Base-by-base conservation (phyloP, 495 filamentous ascomycete genomes). In the Xylaria flabelliformis region DNA sequence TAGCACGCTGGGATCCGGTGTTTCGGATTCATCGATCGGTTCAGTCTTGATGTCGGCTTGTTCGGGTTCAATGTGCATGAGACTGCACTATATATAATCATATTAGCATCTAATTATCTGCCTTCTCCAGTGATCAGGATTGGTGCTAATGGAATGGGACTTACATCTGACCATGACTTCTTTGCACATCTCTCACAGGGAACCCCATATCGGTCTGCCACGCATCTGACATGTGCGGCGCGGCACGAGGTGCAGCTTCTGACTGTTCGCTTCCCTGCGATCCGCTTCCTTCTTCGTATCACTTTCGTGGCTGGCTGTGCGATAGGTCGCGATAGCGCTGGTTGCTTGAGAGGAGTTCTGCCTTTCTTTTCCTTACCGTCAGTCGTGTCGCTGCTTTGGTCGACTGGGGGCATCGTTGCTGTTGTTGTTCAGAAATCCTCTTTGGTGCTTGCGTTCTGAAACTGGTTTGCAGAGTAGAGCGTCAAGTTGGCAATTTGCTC, bases 161-260 rank as follows among this genome's bases (percentile, higher is more conserved):
- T 72, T 46, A 72, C 70, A 58, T 68, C 65, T 4, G 34, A 42
- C 64, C 44, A 69, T 1, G 56, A 63, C 36, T 64, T 73, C 64
- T 68, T 68, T 2, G 64, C 64, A 48, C 71, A 73, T 10, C 71
- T 32, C 64, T 68, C 71, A 39, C 71, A 73, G 8, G 71, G 56
- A 48, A 72, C 64, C 2, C 71, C 71, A 26, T 73, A 73, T 4
- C 56, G 55, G 17, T 73, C 71, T 32, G 71, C 71, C 26, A 73
- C 71, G 10, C 71, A 73, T 61, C 71, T 32, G n/a, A 73, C 46
- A 13, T 73, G 71, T 13, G 71, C 71, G 1, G 53, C 65, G 9
- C 71, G 71, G 29, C 71, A 73, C 13, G 55, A 21, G 4, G 55
- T 48, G 55, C 71, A 73, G 46, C 71, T 73, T 21, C 34, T 42